phyloP scores from a whole-genome alignment of 2,329 filamentous ascomycete species.

The Sporothrix luriei region DNA sequence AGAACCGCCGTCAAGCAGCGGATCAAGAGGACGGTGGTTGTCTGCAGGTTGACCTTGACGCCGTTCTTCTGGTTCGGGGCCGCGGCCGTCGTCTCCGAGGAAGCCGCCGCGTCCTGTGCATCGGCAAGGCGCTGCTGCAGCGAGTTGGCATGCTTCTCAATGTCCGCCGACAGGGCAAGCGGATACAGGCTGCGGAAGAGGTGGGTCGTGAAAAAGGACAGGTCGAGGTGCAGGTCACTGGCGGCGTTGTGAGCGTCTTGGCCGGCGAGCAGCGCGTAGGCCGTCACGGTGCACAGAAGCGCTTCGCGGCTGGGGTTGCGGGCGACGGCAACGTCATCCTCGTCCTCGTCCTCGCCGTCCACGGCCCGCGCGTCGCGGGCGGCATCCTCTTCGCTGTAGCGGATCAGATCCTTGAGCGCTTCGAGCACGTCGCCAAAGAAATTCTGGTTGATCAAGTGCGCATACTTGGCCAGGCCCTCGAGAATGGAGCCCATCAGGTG shows the following conservation, averaged over 20 bases:
- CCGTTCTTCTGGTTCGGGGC: conserved; percentile 43
- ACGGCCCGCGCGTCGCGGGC: conserved; percentile 54
- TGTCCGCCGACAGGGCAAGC: conserved; percentile 77
- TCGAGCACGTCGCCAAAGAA: conserved; percentile 97
- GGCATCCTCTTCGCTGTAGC: conserved; percentile 66
- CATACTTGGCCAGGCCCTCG: conserved; percentile 89
- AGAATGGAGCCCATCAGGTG: conserved; percentile 95
- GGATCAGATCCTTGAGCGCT: conserved; percentile 88
- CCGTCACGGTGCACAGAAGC: conserved; percentile 91
- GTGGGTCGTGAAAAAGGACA: conserved; percentile 92
- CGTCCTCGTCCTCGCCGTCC: conserved; percentile 49
- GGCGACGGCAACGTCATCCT: conserved; percentile 52
- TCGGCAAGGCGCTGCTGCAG: conserved; percentile 70
- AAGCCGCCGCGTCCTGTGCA: conserved; percentile 35
- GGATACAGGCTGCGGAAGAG: conserved; percentile 84
- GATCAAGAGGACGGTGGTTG: conserved; percentile 87
- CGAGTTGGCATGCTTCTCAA: conserved; percentile 77
- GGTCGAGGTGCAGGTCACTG: conserved; percentile 79
- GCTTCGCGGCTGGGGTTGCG: conserved; percentile 83
- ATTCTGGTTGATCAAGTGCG: conserved; percentile 97
- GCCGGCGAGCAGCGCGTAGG: conserved; percentile 91
- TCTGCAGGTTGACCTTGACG: conserved; percentile 86
- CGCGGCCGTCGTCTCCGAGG: conserved; percentile 33
- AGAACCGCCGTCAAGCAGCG: conserved; percentile 82
- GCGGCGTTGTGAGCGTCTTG: conserved; percentile 89